phyloP scores from a whole-genome alignment of 2,329 filamentous ascomycete genomes.

The Clonostachys solani region DNA sequence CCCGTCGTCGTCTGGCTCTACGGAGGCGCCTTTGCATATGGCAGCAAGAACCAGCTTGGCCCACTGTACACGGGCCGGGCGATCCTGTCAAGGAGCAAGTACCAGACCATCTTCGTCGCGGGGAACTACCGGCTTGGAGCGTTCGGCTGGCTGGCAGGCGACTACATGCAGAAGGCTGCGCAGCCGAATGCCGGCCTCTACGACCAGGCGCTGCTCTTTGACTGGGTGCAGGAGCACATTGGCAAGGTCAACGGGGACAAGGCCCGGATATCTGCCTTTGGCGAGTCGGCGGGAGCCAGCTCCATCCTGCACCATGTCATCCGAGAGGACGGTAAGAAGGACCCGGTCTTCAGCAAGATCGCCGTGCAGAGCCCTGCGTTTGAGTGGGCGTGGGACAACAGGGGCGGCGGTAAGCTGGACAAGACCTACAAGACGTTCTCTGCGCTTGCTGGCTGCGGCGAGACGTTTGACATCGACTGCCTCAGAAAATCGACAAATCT shows the following conservation, averaged over 20 bases:
- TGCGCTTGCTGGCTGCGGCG: too few species aligned
- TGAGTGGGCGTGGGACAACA: too few species aligned
- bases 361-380: too few species aligned
- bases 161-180: slow-evolving; percentile 28
- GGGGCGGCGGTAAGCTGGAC: too few species aligned
- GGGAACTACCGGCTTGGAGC: slow-evolving; percentile 74
- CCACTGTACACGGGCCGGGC: too few species aligned
- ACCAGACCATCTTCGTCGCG: slow-evolving; percentile 62
- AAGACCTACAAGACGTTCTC: too few species aligned
- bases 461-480: too few species aligned
- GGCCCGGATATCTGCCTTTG: slow-evolving; percentile 61
- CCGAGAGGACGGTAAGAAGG: slow-evolving; percentile 26
- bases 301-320: slow-evolving; percentile 62
- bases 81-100: slow-evolving; percentile 20
- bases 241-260: slow-evolving; percentile 64
- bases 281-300: slow-evolving; percentile 63
- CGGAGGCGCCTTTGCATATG: slow-evolving; percentile 25
- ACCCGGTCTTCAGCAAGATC: not conserved
- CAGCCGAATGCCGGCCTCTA: slow-evolving; percentile 65
- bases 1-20: slow-evolving; percentile 55
- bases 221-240: slow-evolving; percentile 68
- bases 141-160: slow-evolving; percentile 67
- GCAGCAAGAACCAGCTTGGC: slow-evolving; percentile 5
- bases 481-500: too few species aligned
- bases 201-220: slow-evolving; percentile 64